Evolutionary conservation across 768 basidiomycete genomes (phyloP).

Genomic region (Boletellus ananas): DNA sequence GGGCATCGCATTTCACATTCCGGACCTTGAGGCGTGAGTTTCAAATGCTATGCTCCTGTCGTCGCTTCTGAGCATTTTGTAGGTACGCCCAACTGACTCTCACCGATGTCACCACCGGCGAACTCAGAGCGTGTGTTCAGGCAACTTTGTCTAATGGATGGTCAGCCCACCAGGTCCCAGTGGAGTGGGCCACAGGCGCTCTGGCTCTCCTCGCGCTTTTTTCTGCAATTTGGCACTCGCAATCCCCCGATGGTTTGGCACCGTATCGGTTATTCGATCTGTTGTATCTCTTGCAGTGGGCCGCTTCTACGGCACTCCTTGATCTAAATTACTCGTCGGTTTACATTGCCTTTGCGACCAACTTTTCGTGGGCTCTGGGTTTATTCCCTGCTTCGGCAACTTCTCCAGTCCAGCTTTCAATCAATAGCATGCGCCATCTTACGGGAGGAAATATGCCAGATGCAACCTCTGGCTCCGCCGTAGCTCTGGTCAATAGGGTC

Average conservation of each 20-base stretch:
- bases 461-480: conserved; percentile 53
- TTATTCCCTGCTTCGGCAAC: conserved; percentile 53
- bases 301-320: conserved; percentile 75
- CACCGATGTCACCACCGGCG: conserved; percentile 61
- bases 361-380: conserved; percentile 88
- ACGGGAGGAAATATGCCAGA: conserved; percentile 77
- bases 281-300: conserved; percentile 78
- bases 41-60: background rate
- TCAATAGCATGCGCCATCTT: conserved; percentile 74
- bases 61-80: conserved; percentile 3
- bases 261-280: conserved; percentile 81
- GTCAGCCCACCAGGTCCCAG: conserved; percentile 70
- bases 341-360: conserved; percentile 77
- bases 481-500: conserved; percentile 76
- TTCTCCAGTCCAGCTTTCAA: conserved; percentile 67
- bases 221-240: conserved; percentile 54
- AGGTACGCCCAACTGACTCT: conserved; percentile 73
- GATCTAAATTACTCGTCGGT: conserved; percentile 84
- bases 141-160: conserved; percentile 90
- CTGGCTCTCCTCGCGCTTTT: conserved; percentile 58
- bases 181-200: conserved; percentile 74
- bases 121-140: conserved; percentile 85
- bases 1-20: conserved; percentile 77
- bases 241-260: conserved; percentile 51
- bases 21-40: conserved; percentile 76